phyloP scores from a whole-genome alignment of 140 eudicot species.

The Anethum foeniculum region DNA sequence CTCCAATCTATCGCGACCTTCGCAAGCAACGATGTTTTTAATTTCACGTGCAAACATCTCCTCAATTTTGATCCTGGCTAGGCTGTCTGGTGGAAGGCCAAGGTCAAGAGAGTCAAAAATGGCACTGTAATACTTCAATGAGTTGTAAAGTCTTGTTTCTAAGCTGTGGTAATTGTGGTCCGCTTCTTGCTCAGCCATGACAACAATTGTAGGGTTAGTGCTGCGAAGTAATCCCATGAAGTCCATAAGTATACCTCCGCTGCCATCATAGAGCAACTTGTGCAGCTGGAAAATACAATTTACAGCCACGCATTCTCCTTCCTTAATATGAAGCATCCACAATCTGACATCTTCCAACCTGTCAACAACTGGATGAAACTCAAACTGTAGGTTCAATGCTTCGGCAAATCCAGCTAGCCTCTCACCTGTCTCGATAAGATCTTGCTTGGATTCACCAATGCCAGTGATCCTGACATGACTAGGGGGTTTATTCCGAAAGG shows the following conservation, averaged over 20 bases:
- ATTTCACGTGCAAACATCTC: constrained; percentile 75
- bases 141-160: constrained; percentile 52
- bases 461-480: constrained; percentile 87
- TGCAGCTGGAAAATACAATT: constrained; percentile 76
- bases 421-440: constrained; percentile 76
- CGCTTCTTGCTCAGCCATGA: constrained; percentile 89
- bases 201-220: constrained; percentile 61
- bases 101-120: constrained; percentile 62
- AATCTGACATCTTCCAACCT: constrained; percentile 80
- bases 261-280: constrained; percentile 64
- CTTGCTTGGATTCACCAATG: constrained; percentile 82
- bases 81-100: constrained; percentile 47
- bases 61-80: constrained; percentile 56
- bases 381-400: constrained; percentile 58
- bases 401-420: constrained; percentile 67
- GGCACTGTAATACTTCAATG: constrained; percentile 73
- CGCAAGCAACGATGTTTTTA: constrained; percentile 77
- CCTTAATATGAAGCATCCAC: constrained; percentile 98
- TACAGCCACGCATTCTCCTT: constrained; percentile 66
- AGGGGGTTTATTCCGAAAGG: constrained; percentile 61
- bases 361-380: constrained; percentile 86
- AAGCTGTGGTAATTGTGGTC: constrained; percentile 48
- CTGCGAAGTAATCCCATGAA: constrained; percentile 74
- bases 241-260: constrained; percentile 48
- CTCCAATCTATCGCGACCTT: constrained; percentile 76